phyloP scores from a whole-genome alignment of 345 rosid genomes.

The Melaleuca alternifolia region DNA sequence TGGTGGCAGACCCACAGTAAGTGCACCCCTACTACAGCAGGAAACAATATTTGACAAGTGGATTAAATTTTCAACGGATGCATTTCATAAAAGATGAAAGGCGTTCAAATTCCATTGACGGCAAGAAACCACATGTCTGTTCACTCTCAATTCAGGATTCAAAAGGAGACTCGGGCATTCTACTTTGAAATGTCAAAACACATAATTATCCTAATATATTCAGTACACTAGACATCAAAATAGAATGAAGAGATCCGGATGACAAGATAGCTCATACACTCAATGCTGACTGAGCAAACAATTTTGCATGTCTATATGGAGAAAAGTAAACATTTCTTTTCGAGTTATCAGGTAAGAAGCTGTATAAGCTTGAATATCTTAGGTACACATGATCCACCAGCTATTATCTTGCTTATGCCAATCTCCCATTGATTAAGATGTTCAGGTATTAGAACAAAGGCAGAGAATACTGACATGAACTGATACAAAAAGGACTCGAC shows the following conservation, averaged over 20 bases:
- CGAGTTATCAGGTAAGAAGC: neutral
- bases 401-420: neutral
- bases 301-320: neutral
- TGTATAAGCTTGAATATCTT: neutral
- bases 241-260: neutral
- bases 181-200: neutral
- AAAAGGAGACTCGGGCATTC: neutral
- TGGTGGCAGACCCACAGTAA: conserved; percentile 80
- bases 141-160: neutral
- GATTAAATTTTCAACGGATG: neutral
- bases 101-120: neutral
- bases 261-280: neutral
- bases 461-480: neutral
- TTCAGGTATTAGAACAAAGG: neutral
- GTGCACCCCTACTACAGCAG: conserved; percentile 64
- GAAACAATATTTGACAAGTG: neutral
- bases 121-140: neutral
- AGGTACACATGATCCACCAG: neutral
- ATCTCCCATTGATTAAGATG: neutral
- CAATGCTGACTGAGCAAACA: neutral
- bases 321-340: neutral
- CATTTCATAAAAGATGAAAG: neutral
- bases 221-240: neutral
- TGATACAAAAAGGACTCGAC: neutral
- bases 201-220: neutral